These are phyloP conservation scores for Boletus semigastroideus DNA, from an alignment of 1,284 basidiomycete genomes.

Conservation along the genomic window DNA sequence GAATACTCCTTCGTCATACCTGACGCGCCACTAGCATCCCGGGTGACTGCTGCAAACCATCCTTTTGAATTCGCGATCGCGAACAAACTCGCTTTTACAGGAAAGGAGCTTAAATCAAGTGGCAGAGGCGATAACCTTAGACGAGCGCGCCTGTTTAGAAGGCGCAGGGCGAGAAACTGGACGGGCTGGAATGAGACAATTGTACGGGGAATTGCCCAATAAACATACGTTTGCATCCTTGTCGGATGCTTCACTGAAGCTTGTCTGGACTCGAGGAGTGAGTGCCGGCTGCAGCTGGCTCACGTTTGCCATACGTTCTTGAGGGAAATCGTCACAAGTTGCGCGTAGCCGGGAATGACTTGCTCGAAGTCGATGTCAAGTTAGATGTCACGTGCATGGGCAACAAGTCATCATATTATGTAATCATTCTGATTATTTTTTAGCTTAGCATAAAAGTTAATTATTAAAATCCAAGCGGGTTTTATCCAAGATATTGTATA, in stretches of 20 bases:
- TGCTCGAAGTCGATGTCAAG: neutral
- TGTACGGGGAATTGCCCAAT: neutral
- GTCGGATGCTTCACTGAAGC: constrained; percentile 37
- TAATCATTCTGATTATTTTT: neutral
- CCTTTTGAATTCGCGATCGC: constrained; percentile 56
- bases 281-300: constrained; percentile 38
- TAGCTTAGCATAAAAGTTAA: neutral
- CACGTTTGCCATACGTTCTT: constrained; percentile 35
- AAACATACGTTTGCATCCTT: constrained; percentile 45
- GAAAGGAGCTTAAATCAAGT: constrained; percentile 43
- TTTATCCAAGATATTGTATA: too few relatives aligned
- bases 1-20: constrained; percentile 34
- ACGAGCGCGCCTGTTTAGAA: constrained; percentile 61
- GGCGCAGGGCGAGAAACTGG: constrained; percentile 47
- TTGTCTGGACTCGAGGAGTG: constrained; percentile 32
- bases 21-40: constrained; percentile 34
- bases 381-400: too few relatives aligned
- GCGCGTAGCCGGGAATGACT: neutral
- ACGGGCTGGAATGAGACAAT: constrained; percentile 4
- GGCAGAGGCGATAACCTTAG: constrained; percentile 54
- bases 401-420: neutral
- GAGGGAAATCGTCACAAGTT: neutral
- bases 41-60: constrained; percentile 64
- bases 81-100: constrained; percentile 47
- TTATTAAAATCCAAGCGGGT: neutral